phyloP scores from a whole-genome alignment of 1,284 basidiomycete genomes.

The Marasmius oreades region DNA sequence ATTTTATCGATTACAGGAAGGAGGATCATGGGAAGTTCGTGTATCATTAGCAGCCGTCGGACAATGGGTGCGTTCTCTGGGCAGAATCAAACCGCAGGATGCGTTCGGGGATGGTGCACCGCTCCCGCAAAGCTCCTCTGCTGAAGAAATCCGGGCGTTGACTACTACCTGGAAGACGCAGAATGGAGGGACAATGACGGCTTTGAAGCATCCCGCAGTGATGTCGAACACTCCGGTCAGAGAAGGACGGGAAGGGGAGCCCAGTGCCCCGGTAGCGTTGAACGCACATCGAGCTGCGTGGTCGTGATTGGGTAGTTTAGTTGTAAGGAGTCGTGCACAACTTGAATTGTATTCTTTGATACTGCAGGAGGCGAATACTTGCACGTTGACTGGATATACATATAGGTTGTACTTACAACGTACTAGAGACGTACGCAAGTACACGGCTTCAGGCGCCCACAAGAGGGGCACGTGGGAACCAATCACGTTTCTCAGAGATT shows the following conservation, averaged over 20 bases:
- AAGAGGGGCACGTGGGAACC: not conserved
- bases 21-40: slow-evolving; percentile 60
- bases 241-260: slow-evolving; percentile 29
- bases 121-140: slow-evolving; percentile 32
- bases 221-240: slow-evolving; percentile 41
- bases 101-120: slow-evolving; percentile 38
- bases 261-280: slow-evolving; percentile 24
- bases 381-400: too few species aligned
- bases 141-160: slow-evolving; percentile 34
- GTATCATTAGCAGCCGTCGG: slow-evolving; percentile 57
- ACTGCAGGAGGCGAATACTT: not conserved
- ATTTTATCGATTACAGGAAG: slow-evolving; percentile 37
- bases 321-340: too few species aligned
- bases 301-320: not conserved
- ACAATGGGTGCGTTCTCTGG: slow-evolving; percentile 55
- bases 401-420: too few species aligned
- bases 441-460: too few species aligned
- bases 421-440: too few species aligned
- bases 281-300: slow-evolving; percentile 14
- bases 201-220: slow-evolving; percentile 44
- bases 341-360: too few species aligned
- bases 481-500: slow-evolving; percentile 2
- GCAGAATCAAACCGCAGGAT: slow-evolving; percentile 35
- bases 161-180: slow-evolving; percentile 23
- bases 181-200: slow-evolving; percentile 32